Base-by-base conservation (phyloP, 177 flowering plant genomes). In the Vitis hybrid region DNA sequence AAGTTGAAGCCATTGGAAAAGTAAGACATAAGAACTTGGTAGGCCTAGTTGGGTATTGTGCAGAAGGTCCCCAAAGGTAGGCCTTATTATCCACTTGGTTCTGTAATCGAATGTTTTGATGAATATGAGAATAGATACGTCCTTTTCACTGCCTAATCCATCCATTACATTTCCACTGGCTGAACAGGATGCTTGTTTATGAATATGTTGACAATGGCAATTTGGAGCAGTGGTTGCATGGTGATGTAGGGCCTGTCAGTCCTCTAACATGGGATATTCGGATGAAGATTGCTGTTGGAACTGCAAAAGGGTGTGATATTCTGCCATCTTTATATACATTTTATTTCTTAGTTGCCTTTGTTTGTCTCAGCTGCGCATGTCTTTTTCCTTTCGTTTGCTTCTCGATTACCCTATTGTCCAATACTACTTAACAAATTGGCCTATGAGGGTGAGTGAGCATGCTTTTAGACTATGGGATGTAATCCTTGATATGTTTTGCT, bases 151-250 rank as follows among this genome's bases (percentile, higher is more conserved):
- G 5, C 3, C 49, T 72, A 63, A 66, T 51, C 59, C 15, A 2
- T 30, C 18, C 13, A 26, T 51, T 12, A 65, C 21, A 32, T 21
- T 9, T 30, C 13, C 12, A 21, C 11, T 77, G 30, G 49, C 57
- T 14, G 14, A 64, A 52, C 74, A 88, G 94, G 86, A 87, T 88
- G 87, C 91, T 90, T 34, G 92, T 93, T 45, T 94, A 92, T 78
- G 98, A 94, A 75, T 94, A 85, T 63, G 74, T 92, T 51, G 89
- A 91, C 63, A 94, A 94, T 81, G 98, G 98, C 30, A 94, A 89
- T 82, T 80, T 94, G 84, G 97, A 94, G 85, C 97, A 94, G 64
- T 94, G 97, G 98, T 78, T 94, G 78, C 98, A 94, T 72, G 97
- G 98, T 67, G 95, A 92, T 77, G 86, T 88, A 10, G 97, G 95